Base-by-base conservation (phyloP, 441 rosid genomes). In the Cnidoscolus chayamansa region DNA sequence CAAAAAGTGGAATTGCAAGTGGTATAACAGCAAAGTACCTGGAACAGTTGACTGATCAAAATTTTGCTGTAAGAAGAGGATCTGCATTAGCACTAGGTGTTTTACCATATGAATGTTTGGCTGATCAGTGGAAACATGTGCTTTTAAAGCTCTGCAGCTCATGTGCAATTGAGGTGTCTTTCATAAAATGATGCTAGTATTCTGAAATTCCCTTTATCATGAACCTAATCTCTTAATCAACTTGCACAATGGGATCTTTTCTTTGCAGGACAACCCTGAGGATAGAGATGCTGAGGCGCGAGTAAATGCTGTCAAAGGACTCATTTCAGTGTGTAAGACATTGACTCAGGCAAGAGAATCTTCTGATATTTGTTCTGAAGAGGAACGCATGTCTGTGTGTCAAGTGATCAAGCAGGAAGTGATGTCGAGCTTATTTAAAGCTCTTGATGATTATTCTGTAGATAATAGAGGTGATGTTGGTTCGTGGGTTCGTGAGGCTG, bases 401-500 rank as follows among this genome's bases (percentile, higher is more conserved):
- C 70, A 81, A 74, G 80, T 90, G 63, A 90, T 93, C 73, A 93
- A 85, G 82, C 79, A 87, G 37, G 89, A 95, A 80, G 99, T 95
- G 81, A 86, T 90, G 95, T 72, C 65, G 72, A 84, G 89, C 77
- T 84, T 95, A 80, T 86, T 91, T 71, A 84, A 75, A 85, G 97
- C 98, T 83, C 90, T 93, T 66, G 82, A 89, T 78, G 99, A 95
- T 80, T 95, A 95, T 82, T 95, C 97, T 3, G 91, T 88, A 19
- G 99, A 95, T 76, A 90, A 95, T 73, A 84, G 99, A 80, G 98
- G 99, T 68, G 99, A 95, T 89, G 97, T 93, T 57, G 98, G 99
- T 76, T 95, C 97, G 69, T 95, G 99, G 99, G 92, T 95, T 79
- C 97, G 99, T 78, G 98, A 91, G 81, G 99, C 97, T 83, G 95